Conservation (phyloP, 805 yeast genomes). For the Saccharomycopsis malanga region DNA sequence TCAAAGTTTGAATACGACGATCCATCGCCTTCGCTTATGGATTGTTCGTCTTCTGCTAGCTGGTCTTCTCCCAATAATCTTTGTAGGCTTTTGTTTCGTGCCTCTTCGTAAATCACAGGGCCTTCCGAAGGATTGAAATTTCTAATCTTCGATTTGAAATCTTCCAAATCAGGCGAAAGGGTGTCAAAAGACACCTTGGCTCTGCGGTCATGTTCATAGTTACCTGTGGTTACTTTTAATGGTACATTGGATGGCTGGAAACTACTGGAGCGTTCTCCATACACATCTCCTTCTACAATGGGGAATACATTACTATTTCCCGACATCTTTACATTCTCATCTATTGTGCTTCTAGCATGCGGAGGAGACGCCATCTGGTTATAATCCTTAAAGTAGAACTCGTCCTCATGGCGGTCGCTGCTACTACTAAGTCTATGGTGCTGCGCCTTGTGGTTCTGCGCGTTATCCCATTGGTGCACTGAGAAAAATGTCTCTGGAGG, state of each 20-base stretch:
- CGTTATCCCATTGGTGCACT: no score
- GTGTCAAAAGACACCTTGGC: neutral
- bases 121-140: neutral
- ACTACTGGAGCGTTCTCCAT: no score
- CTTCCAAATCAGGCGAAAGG: neutral
- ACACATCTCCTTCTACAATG: no score
- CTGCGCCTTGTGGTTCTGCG: no score
- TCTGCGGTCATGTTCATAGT: constrained; percentile 1
- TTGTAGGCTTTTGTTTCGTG: constrained; percentile 11
- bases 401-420: neutral
- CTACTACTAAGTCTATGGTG: neutral
- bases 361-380: no score
- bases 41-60: neutral
- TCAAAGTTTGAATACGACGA: constrained; percentile 5
- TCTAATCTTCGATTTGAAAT: neutral
- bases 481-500: no score
- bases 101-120: constrained; percentile 1
- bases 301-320: no score
- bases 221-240: no score
- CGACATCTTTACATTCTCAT: no score
- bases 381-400: constrained; percentile 4
- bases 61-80: constrained; percentile 7
- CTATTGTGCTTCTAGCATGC: no score
- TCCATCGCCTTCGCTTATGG: neutral
- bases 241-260: no score